These are phyloP conservation scores for Podila clonocystis DNA, from an alignment of 192 early-diverging fungal species.

Conservation along the genomic window DNA sequence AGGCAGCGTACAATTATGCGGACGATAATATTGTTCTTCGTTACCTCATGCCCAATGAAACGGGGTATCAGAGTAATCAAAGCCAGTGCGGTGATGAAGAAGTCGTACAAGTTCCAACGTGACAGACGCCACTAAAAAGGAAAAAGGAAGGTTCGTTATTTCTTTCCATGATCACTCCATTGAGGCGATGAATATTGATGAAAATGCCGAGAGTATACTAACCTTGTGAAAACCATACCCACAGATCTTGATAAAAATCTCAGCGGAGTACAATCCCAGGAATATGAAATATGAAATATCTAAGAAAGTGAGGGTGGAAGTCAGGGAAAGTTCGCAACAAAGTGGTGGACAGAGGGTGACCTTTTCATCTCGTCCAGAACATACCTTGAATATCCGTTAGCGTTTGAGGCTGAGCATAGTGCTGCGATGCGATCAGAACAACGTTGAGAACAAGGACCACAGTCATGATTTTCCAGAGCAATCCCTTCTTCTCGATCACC, in stretches of 20 bases:
- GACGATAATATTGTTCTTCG: too few relatives aligned
- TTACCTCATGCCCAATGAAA: constrained; percentile 43
- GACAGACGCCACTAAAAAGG: constrained; percentile 35
- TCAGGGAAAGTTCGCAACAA: too few relatives aligned
- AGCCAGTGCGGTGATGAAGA: constrained; percentile 24
- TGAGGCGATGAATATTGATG: background rate
- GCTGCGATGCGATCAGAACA: constrained; percentile 51
- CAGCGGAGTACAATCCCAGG: constrained; percentile 27
- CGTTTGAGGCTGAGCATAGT: constrained; percentile 16
- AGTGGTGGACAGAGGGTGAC: too few relatives aligned
- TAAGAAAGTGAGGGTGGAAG: constrained; percentile 27
- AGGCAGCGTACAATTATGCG: background rate
- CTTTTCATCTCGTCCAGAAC: too few relatives aligned
- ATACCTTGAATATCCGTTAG: constrained; percentile 48
- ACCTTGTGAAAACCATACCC: constrained; percentile 48
- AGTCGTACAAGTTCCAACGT: constrained; percentile 45
- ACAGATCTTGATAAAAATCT: constrained; percentile 28
- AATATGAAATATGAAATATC: constrained; percentile 46
- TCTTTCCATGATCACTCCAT: too few relatives aligned
- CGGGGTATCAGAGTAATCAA: constrained; percentile 39
- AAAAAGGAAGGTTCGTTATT: background rate
- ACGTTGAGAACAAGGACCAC: constrained; percentile 59
- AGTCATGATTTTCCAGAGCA: constrained; percentile 59
- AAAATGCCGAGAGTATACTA: background rate
- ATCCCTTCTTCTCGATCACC: constrained; percentile 59